Percentiles rank a stretch among this genome's conserved stretches.
Evolutionary conservation across 371 early-diverging fungal species (phyloP).

Genomic region (Mucor velutinosus): DNA sequence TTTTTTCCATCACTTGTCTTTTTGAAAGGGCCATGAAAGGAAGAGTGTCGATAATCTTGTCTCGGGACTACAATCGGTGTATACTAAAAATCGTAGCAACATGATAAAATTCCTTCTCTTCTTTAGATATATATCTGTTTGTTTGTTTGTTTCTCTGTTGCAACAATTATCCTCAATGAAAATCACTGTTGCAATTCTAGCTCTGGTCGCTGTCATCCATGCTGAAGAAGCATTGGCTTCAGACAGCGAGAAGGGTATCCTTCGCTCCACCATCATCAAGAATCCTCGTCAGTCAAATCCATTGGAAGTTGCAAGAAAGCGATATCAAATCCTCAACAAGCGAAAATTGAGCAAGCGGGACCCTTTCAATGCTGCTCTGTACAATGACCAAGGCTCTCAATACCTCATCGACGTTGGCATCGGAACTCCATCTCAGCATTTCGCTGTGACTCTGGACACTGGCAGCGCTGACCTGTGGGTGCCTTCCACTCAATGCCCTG

Average conservation of each 20-base stretch:
- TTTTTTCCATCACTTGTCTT: background rate
- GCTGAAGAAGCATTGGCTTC: background rate
- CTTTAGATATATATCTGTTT: constrained; percentile 3
- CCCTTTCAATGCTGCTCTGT: constrained; percentile 21
- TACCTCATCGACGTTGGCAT: constrained; percentile 41
- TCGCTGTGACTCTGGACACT: constrained; percentile 47
- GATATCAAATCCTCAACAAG: constrained; percentile 4
- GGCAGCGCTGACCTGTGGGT: constrained; percentile 53
- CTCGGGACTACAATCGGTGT: constrained; percentile 16
- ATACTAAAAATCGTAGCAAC: background rate
- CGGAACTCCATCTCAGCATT: constrained; percentile 47
- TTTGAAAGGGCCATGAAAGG: background rate
- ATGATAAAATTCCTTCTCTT: background rate
- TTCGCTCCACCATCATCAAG: constrained; percentile 21
- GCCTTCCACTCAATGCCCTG: constrained; percentile 38
- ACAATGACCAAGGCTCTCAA: constrained; percentile 45
- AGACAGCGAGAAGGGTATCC: constrained; percentile 15
- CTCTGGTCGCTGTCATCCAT: constrained; percentile 3
- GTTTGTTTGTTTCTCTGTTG: constrained; percentile 10
- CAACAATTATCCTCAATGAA: constrained; percentile 12
- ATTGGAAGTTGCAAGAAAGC: constrained; percentile 19
- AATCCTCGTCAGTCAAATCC: constrained; percentile 12
- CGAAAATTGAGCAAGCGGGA: constrained; percentile 10
- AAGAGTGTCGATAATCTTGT: background rate
- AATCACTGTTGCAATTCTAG: constrained; percentile 10